Base-by-base conservation (phyloP, 2,329 filamentous ascomycete species). In the Grosmannia clavigera region DNA sequence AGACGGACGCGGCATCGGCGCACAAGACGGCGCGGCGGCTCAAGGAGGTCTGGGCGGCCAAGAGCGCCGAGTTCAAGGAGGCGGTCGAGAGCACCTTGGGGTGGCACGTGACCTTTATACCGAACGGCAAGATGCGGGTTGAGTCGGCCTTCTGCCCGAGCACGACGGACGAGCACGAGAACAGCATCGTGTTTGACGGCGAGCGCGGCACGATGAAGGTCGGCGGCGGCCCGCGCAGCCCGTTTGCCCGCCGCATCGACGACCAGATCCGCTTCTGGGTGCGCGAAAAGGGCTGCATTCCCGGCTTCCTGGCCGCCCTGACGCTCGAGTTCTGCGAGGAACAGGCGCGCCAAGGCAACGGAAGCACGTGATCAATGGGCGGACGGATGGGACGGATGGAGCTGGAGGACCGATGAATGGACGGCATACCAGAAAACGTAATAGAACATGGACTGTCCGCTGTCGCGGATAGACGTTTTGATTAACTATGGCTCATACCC, bases 171-270 rank as follows among this genome's bases (percentile, higher is more conserved):
- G 85, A 88, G 68, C 83, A 90, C 70, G 84, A 87, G 71, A 86
- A 86, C 66, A 84, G 81, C 61, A 86, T 87, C 62, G 84, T 96
- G 0, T 96, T 96, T 71, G 91, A 96, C 72, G 91, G 91, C 58
- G 91, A 96, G 74, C 85, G 88, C 61, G 94, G 92, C 9, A 96
- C 92, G 1, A 99, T 99, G 94, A 99, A 99, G 79, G 88, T 99
- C 61, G 89, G 87, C 40, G 94, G 94, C 1, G 94, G 94, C 0
- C 89, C 91, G 1, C 82, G 88, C 69, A 95, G 90, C 69, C 80
- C 84, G 14, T 99, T 99, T 73, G 94, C 92, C 1, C 76, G 82
- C 60, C 86, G 91, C 72, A 96, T 99, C 64, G 82, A 82, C 65
- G 87, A 90, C 68, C 83, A 92, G 70, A 92, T 96, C 68, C 87